Evolutionary conservation across 805 yeast species (phyloP).

Genomic region (Candida easanensis): DNA sequence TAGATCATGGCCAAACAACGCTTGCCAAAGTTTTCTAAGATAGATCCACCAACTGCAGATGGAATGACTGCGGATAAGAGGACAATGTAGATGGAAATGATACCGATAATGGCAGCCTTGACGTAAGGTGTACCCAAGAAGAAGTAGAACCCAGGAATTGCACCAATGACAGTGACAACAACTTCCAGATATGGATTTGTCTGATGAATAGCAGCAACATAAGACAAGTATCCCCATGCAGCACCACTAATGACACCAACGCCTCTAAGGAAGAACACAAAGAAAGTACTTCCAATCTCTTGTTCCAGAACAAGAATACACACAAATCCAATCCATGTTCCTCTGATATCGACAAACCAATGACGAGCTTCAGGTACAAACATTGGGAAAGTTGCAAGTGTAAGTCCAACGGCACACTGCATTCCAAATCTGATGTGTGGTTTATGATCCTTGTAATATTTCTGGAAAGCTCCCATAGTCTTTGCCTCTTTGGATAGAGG

Average conservation of each 20-base stretch:
- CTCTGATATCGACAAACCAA: constrained; percentile 49
- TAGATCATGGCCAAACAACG: constrained; percentile 48
- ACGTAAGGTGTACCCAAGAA: constrained; percentile 45
- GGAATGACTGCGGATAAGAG: constrained; percentile 43
- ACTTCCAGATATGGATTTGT: constrained; percentile 40
- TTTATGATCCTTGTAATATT: constrained; percentile 19
- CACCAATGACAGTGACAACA: constrained; percentile 41
- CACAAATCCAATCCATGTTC: constrained; percentile 54
- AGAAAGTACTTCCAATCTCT: constrained; percentile 48
- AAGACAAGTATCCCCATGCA: constrained; percentile 47
- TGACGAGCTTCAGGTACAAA: constrained; percentile 42
- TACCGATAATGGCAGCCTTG: constrained; percentile 48
- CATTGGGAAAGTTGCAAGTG: constrained; percentile 49
- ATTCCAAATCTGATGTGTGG: constrained; percentile 44
- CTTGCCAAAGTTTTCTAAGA: constrained; percentile 43
- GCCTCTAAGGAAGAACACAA: constrained; percentile 44
- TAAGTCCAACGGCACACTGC: constrained; percentile 43
- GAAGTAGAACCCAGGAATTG: constrained; percentile 44
- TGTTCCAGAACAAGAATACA: constrained; percentile 49
- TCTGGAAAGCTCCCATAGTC: background rate
- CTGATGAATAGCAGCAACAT: constrained; percentile 41
- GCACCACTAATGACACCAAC: constrained; percentile 47
- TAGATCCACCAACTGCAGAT: constrained; percentile 36
- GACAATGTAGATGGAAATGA: constrained; percentile 46
- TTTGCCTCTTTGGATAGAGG: background rate